These are phyloP conservation scores for Wickerhamomyces queroliae DNA, from an alignment of 805 yeast genomes.

Conservation along the genomic window DNA sequence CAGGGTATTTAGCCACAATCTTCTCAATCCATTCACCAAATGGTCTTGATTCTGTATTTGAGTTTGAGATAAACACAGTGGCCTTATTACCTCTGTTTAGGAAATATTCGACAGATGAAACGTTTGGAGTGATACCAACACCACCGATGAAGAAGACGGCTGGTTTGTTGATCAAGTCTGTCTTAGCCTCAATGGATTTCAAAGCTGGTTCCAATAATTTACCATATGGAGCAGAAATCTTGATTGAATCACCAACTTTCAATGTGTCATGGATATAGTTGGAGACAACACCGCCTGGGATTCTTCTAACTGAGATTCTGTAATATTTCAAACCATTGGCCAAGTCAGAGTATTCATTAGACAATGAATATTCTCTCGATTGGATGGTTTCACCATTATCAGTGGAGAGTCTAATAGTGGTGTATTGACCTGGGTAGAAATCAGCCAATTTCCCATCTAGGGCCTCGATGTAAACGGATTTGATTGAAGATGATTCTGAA, in stretches of 20 bases:
- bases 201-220: constrained; percentile 31
- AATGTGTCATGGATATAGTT: constrained; percentile 41
- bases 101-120: constrained; percentile 41
- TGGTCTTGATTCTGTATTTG: neutral
- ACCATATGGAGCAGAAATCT: constrained; percentile 58
- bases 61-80: constrained; percentile 10
- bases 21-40: constrained; percentile 10
- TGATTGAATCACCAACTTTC: constrained; percentile 40
- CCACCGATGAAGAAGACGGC: constrained; percentile 52
- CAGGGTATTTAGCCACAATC: constrained; percentile 6
- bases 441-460: constrained; percentile 31
- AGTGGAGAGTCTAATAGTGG: constrained; percentile 30
- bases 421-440: constrained; percentile 34
- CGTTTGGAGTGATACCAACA: constrained; percentile 61
- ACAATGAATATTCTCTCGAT: constrained; percentile 56
- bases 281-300: constrained; percentile 45
- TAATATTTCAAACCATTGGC: constrained; percentile 27
- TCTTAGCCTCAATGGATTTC: constrained; percentile 18
- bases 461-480: constrained; percentile 46
- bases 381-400: constrained; percentile 34
- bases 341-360: constrained; percentile 27
- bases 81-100: constrained; percentile 12
- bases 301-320: constrained; percentile 52
- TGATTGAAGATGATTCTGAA: constrained; percentile 41
- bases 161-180: constrained; percentile 18